Conservation (phyloP, 805 yeast species). For the Saccharomyces mikatae region DNA sequence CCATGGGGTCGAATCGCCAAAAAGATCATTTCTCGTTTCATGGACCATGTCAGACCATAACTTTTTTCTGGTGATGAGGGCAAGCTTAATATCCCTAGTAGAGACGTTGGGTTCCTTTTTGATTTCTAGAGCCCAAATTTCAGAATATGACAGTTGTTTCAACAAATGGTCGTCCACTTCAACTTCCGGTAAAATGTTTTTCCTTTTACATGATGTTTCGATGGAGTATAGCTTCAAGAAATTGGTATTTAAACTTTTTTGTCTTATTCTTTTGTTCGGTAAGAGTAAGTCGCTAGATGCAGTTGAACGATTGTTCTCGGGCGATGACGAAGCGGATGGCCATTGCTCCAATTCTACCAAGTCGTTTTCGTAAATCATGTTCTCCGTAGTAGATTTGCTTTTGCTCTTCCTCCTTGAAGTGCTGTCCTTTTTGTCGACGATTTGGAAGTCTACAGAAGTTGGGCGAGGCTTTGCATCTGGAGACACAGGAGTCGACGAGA, state of each 20-base stretch:
- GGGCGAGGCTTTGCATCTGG: not conserved
- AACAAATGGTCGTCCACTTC: slow-evolving; percentile 26
- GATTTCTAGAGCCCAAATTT: slow-evolving; percentile 18
- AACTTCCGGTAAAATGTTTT: slow-evolving; percentile 23
- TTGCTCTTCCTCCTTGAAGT: not conserved
- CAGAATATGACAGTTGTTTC: slow-evolving; percentile 13
- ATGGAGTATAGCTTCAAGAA: slow-evolving; percentile 26
- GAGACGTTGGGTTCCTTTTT: slow-evolving; percentile 11
- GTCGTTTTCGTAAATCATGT: slow-evolving; percentile 9
- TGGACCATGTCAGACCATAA: slow-evolving; percentile 26
- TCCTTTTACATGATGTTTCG: slow-evolving; percentile 19
- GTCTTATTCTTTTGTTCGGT: slow-evolving; percentile 23
- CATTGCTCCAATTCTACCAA: slow-evolving; percentile 24
- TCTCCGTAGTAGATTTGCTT: not conserved
- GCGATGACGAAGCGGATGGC: slow-evolving; percentile 11
- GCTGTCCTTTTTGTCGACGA: not conserved
- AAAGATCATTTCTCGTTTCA: slow-evolving; percentile 23
- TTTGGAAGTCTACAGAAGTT: slow-evolving; percentile 5
- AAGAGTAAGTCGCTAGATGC: slow-evolving; percentile 4
- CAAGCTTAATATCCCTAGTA: slow-evolving; percentile 21
- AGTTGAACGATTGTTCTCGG: not conserved
- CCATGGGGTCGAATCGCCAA: slow-evolving; percentile 25
- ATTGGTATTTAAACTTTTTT: slow-evolving; percentile 21
- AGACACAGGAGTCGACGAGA: not conserved
- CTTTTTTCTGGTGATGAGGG: slow-evolving; percentile 26